A percentile compares a stretch with the other conserved stretches of the same genome.
Evolutionary conservation across 305 asterid genomes (phyloP).

Genomic region (Solanum hybrid): DNA sequence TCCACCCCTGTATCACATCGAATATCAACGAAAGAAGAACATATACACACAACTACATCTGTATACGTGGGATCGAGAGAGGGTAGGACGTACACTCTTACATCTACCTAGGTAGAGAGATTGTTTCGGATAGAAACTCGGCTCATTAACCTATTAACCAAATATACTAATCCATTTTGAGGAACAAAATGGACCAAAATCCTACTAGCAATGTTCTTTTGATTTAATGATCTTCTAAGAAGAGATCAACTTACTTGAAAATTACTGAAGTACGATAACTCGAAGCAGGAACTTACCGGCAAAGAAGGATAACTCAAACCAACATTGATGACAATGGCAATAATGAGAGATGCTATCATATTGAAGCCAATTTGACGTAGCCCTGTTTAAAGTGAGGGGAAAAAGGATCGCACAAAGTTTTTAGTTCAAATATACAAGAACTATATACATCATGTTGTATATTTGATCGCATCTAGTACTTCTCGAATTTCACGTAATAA

Average conservation of each 20-base stretch:
- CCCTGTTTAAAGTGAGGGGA: slow-evolving; percentile 17
- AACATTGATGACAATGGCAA: slow-evolving; percentile 40
- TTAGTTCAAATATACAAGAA: not conserved
- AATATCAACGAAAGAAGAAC: not conserved
- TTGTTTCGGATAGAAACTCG: not conserved
- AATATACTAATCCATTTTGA: not conserved
- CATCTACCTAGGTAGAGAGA: not conserved
- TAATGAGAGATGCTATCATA: slow-evolving; percentile 37
- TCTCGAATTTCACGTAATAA: not conserved
- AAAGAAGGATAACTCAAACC: slow-evolving; percentile 53
- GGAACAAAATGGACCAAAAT: not conserved
- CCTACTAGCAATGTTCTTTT: not conserved
- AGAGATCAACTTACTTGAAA: not conserved
- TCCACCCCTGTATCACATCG: slow-evolving; percentile 41
- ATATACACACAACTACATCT: too few relatives aligned
- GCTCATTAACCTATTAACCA: not conserved
- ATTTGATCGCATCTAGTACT: not conserved
- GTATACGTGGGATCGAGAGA: not conserved
- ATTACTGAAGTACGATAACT: not conserved
- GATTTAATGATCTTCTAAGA: not conserved
- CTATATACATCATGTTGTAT: not conserved
- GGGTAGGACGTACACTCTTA: accelerated
- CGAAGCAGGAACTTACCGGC: slow-evolving; percentile 40
- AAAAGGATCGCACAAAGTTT: too few relatives aligned
- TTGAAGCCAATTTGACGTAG: slow-evolving; percentile 62